phyloP scores from a whole-genome alignment of 495 filamentous ascomycete genomes.

The Podospora pseudoanserina region DNA sequence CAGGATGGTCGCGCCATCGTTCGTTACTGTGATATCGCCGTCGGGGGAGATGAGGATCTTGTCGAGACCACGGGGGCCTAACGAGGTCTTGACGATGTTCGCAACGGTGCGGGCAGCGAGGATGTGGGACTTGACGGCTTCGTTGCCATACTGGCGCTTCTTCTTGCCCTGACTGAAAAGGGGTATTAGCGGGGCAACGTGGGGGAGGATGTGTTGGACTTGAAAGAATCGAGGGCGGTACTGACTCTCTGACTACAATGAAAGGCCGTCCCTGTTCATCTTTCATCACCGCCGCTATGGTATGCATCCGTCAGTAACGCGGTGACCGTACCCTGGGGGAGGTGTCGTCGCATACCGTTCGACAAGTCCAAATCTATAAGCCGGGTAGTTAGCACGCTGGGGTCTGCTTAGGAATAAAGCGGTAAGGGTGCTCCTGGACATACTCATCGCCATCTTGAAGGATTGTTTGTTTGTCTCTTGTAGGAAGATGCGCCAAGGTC shows the following conservation, averaged over 20 bases:
- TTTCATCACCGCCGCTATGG: conserved; percentile 53
- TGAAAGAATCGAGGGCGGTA: conserved; percentile 22
- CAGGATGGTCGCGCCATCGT: conserved; percentile 96
- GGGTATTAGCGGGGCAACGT: conserved; percentile 19
- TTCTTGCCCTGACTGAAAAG: conserved; percentile 84
- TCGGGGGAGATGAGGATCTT: conserved; percentile 99
- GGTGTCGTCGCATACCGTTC: conserved; percentile 40
- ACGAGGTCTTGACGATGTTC: conserved; percentile 94
- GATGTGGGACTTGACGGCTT: conserved; percentile 97
- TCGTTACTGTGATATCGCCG: conserved; percentile 98
- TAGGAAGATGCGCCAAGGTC: conserved; percentile 10
- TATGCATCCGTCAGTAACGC: conserved; percentile 14
- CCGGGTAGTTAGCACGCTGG: conserved; percentile 29
- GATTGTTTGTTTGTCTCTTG: conserved; percentile 14
- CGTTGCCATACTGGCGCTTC: conserved; percentile 92
- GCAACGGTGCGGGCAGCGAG: conserved; percentile 92
- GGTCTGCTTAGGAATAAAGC: background rate
- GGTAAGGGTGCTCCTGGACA: conserved; percentile 16
- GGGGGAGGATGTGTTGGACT: background rate
- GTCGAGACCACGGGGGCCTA: conserved; percentile 94
- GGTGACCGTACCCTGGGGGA: background rate
- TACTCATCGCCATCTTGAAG: conserved; percentile 50
- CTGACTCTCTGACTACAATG: conserved; percentile 97
- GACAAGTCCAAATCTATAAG: conserved; percentile 47
- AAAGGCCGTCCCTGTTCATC: conserved; percentile 97